Conservation (phyloP, 2,329 filamentous ascomycete species). For the Parastagonospora avenae region DNA sequence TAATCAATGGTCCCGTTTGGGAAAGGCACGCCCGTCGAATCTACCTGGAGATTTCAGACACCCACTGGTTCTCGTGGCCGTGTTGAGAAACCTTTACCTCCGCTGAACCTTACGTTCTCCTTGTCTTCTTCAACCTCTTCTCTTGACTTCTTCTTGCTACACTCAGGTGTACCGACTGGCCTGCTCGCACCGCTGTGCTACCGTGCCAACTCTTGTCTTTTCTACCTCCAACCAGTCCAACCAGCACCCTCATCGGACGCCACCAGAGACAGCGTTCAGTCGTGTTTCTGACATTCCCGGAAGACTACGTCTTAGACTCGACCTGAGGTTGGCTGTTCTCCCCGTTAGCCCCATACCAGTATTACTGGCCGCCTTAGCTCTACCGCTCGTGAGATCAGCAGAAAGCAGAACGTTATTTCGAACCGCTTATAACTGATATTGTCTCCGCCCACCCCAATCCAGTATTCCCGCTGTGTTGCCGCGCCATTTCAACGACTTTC, state of each 20-base stretch:
- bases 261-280: conserved; percentile 35
- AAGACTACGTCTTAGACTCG: conserved; percentile 20
- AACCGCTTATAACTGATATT: conserved; percentile 17
- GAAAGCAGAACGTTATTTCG: conserved; percentile 17
- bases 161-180: conserved; percentile 9
- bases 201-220: conserved; percentile 15
- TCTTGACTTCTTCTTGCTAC: conserved; percentile 8
- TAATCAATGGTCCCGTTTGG: conserved; percentile 38
- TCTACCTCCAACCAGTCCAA: conserved; percentile 14
- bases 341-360: conserved; percentile 23
- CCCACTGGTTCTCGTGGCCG: conserved; percentile 22
- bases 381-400: conserved; percentile 10
- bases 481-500: conserved; percentile 9
- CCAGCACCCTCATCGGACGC: conserved; percentile 28
- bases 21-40: conserved; percentile 29
- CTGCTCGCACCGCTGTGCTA: conserved; percentile 16
- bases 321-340: conserved; percentile 28
- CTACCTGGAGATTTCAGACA: conserved; percentile 25
- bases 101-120: conserved; percentile 13
- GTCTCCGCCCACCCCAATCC: conserved; percentile 10
- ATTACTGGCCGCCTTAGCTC: conserved; percentile 23
- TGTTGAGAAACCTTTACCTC: conserved; percentile 16
- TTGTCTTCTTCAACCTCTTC: conserved; percentile 14
- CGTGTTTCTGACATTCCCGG: conserved; percentile 27
- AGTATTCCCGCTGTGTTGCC: conserved; percentile 12